Percentiles rank a stretch among this genome's conserved stretches.
Conservation (phyloP, 495 filamentous ascomycete species). For the Chlorociboria aeruginascens region DNA sequence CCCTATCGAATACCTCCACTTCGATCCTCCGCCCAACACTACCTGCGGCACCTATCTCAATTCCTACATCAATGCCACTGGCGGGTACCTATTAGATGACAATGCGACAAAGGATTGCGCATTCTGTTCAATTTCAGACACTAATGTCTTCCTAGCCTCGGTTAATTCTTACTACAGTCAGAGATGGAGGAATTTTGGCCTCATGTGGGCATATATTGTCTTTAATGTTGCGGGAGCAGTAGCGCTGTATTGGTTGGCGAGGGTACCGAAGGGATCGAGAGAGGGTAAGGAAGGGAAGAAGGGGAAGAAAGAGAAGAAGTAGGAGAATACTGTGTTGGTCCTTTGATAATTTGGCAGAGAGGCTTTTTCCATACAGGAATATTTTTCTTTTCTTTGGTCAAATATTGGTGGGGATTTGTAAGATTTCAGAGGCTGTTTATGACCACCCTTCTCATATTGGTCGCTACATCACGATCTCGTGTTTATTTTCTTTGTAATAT, state of each 20-base stretch:
- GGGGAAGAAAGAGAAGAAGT: slow-evolving; percentile 8
- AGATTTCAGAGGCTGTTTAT: no score
- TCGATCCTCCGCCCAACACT: slow-evolving; percentile 38
- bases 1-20: slow-evolving; percentile 42
- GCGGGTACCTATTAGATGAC: slow-evolving; percentile 42
- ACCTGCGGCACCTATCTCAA: slow-evolving; percentile 48
- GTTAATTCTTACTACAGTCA: slow-evolving; percentile 35
- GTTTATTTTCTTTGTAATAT: no score
- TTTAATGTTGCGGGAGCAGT: slow-evolving; percentile 69
- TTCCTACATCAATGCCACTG: slow-evolving; percentile 30
- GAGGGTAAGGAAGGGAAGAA: slow-evolving; percentile 27
- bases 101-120: slow-evolving; percentile 40
- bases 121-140: slow-evolving; percentile 46
- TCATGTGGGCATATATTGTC: slow-evolving; percentile 50
- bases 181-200: slow-evolving; percentile 25
- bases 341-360: no score
- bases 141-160: slow-evolving; percentile 47
- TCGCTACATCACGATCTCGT: no score
- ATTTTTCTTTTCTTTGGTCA: no score
- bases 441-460: no score
- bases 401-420: no score
- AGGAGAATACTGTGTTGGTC: not conserved
- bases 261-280: slow-evolving; percentile 51
- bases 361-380: no score
- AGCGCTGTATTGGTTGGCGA: slow-evolving; percentile 64